These are phyloP conservation scores for Russula vinacea DNA, from an alignment of 768 basidiomycete genomes.

Conservation along the genomic window DNA sequence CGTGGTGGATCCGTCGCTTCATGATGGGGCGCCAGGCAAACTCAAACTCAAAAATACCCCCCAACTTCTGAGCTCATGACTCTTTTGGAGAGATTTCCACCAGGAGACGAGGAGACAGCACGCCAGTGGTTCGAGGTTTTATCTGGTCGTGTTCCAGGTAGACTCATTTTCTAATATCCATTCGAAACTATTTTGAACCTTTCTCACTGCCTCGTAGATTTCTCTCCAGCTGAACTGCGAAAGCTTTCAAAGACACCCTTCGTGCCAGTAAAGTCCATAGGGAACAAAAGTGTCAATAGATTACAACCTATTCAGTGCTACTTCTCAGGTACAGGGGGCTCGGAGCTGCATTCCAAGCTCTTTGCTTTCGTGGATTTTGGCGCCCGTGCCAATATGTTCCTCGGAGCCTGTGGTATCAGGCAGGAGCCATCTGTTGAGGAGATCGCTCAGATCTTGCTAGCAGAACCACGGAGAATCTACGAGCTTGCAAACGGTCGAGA, in stretches of 20 bases:
- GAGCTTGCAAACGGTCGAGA: constrained; percentile 63
- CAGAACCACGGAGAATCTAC: constrained; percentile 69
- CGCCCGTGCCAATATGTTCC: constrained; percentile 71
- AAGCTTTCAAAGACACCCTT: constrained; percentile 57
- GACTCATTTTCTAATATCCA: constrained; percentile 28
- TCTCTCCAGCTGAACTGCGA: constrained; percentile 52
- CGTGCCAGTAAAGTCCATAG: constrained; percentile 54
- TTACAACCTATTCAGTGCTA: constrained; percentile 68
- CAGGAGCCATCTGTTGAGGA: constrained; percentile 85
- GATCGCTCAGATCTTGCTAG: constrained; percentile 64
- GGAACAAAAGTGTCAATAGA: constrained; percentile 31
- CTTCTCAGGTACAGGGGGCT: constrained; percentile 51
- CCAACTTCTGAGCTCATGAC: constrained; percentile 56
- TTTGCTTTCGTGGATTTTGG: constrained; percentile 93
- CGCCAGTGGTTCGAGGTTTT: constrained; percentile 65
- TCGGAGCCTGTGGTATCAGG: constrained; percentile 83
- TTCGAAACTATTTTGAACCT: not conserved
- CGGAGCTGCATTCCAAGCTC: constrained; percentile 70
- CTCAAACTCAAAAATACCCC: constrained; percentile 70
- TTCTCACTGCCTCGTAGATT: constrained; percentile 44
- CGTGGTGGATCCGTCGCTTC: constrained; percentile 56
- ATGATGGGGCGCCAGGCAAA: constrained; percentile 54
- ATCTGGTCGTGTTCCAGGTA: constrained; percentile 59
- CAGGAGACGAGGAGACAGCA: constrained; percentile 52
- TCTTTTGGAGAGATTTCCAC: constrained; percentile 58